Percentiles rank a stretch among this genome's conserved stretches.
phyloP scores from a whole-genome alignment of 352 stramenopile species.

The Elongisporangium undulatum region DNA sequence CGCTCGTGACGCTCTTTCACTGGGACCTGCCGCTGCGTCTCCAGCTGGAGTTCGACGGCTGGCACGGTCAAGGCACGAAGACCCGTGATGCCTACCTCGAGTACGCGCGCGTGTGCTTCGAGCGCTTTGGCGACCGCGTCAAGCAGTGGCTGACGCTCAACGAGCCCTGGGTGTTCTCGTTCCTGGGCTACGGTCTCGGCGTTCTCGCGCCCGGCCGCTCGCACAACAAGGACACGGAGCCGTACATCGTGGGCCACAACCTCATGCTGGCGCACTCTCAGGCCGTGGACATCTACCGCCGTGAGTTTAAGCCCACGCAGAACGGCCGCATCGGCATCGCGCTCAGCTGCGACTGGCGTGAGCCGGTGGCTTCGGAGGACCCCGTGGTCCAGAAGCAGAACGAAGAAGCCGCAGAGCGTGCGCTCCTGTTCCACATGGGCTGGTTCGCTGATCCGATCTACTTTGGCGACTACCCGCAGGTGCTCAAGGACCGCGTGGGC shows the following conservation, averaged over 20 bases:
- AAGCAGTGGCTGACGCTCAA: slow-evolving; percentile 94
- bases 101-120: slow-evolving; percentile 88
- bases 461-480: slow-evolving; percentile 89
- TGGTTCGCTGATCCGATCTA: slow-evolving; percentile 92
- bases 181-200: slow-evolving; percentile 82
- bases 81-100: slow-evolving; percentile 53
- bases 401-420: slow-evolving; percentile 56
- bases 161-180: slow-evolving; percentile 80
- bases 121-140: slow-evolving; percentile 88
- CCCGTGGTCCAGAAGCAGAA: slow-evolving; percentile 45
- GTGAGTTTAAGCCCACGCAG: slow-evolving; percentile 63
- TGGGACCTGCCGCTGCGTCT: slow-evolving; percentile 36
- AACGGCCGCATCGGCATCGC: slow-evolving; percentile 86
- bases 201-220: slow-evolving; percentile 71
- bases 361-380: slow-evolving; percentile 45
- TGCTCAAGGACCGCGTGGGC: slow-evolving; percentile 82
- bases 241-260: slow-evolving; percentile 85
- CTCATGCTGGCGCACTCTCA: slow-evolving; percentile 83
- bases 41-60: slow-evolving; percentile 77
- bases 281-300: slow-evolving; percentile 80
- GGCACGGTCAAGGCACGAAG: slow-evolving; percentile 18
- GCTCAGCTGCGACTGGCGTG: slow-evolving; percentile 86
- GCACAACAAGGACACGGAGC: slow-evolving; percentile 44
- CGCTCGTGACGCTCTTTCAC: slow-evolving; percentile 91
- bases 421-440: slow-evolving; percentile 81